phyloP scores from a whole-genome alignment of 495 filamentous ascomycete genomes.

The Xanthoparmelia taractica region DNA sequence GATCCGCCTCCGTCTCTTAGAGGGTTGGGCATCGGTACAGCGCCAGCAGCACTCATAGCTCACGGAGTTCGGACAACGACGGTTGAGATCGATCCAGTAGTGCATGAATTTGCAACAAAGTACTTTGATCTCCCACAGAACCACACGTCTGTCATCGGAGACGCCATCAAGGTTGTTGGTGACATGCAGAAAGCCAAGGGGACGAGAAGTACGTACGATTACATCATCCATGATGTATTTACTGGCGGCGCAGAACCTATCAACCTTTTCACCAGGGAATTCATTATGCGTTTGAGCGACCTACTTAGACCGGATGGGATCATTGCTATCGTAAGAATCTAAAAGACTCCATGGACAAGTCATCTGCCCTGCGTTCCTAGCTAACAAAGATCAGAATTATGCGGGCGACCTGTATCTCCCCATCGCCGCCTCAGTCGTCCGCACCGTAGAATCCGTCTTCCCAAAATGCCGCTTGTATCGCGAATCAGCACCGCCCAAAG shows the following conservation, averaged over 20 bases:
- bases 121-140: conserved; percentile 76
- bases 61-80: conserved; percentile 89
- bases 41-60: conserved; percentile 72
- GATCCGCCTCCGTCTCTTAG: conserved; percentile 36
- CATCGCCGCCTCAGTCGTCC: conserved; percentile 60
- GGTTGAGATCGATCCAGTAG: conserved; percentile 86
- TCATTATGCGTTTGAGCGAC: conserved; percentile 56
- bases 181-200: conserved; percentile 36
- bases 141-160: conserved; percentile 71
- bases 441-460: conserved; percentile 65
- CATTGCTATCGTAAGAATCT: conserved; percentile 71
- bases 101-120: conserved; percentile 69
- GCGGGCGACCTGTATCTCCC: conserved; percentile 80
- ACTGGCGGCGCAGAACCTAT: conserved; percentile 91
- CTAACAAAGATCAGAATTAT: conserved; percentile 61
- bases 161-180: conserved; percentile 69
- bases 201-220: conserved; percentile 57
- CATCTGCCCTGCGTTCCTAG: not conserved
- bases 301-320: conserved; percentile 72
- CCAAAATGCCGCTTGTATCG: conserved; percentile 77
- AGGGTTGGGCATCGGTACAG: conserved; percentile 86
- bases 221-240: conserved; percentile 98
- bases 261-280: conserved; percentile 77
- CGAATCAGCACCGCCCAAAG: conserved; percentile 40
- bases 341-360: not conserved